Conservation (phyloP, 805 yeast species). For the Maudiozyma saulgeensis region DNA sequence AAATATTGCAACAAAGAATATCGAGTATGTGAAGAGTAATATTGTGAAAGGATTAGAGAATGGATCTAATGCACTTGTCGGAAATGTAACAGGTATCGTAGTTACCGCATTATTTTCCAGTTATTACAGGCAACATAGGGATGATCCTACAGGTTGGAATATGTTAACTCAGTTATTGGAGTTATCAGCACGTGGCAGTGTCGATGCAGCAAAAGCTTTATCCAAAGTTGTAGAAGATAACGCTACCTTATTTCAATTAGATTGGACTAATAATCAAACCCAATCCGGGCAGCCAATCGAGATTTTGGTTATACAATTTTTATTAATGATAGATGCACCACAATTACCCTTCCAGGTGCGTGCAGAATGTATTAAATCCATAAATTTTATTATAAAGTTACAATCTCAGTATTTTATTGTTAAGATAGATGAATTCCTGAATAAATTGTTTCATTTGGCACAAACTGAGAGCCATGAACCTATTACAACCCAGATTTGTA, state of each 20-base stretch:
- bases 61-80: slow-evolving; percentile 36
- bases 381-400: slow-evolving; percentile 65
- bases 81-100: slow-evolving; percentile 86
- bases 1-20: slow-evolving; percentile 23
- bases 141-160: slow-evolving; percentile 46
- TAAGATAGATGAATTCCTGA: slow-evolving; percentile 57
- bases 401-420: slow-evolving; percentile 56
- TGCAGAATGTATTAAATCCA: slow-evolving; percentile 55
- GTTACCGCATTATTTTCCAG: slow-evolving; percentile 70
- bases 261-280: slow-evolving; percentile 36
- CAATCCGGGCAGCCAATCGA: slow-evolving; percentile 45
- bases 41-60: slow-evolving; percentile 34
- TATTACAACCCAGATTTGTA: slow-evolving; percentile 68
- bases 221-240: slow-evolving; percentile 88
- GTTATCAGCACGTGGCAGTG: slow-evolving; percentile 38
- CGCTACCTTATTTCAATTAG: slow-evolving; percentile 51
- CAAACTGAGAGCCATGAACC: slow-evolving; percentile 40
- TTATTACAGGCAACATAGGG: slow-evolving; percentile 28
- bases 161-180: slow-evolving; percentile 60
- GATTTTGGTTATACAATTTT: slow-evolving; percentile 54
- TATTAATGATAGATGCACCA: slow-evolving; percentile 37
- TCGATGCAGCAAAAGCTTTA: slow-evolving; percentile 54
- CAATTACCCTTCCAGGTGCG: slow-evolving; percentile 38
- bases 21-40: slow-evolving; percentile 36
- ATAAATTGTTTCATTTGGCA: slow-evolving; percentile 61